Conservation (phyloP, 495 filamentous ascomycete species). For the Aeminium ludgeri region DNA sequence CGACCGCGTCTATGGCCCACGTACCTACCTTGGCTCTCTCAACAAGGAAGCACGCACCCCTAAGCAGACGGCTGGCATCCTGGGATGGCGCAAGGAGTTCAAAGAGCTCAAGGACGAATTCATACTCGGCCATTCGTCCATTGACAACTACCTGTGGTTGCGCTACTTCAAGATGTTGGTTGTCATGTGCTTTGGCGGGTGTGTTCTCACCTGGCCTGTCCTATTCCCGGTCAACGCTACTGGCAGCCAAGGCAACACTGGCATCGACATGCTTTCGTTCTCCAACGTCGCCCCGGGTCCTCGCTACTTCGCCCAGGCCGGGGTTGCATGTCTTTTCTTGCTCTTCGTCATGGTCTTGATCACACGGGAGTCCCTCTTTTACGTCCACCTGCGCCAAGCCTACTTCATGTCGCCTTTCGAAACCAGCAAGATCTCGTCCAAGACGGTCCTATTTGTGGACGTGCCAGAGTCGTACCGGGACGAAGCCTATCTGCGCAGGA, state of each 20-base stretch:
- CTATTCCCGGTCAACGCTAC: constrained; percentile 30
- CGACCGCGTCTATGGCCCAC: constrained; percentile 53
- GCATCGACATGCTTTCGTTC: constrained; percentile 67
- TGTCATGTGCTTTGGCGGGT: constrained; percentile 24
- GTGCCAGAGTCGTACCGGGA: constrained; percentile 61
- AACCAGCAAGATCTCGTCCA: constrained; percentile 72
- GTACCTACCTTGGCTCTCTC: constrained; percentile 2
- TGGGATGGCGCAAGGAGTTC: constrained; percentile 60
- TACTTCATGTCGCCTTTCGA: constrained; percentile 77
- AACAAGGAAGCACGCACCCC: constrained; percentile 40
- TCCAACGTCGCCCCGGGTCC: constrained; percentile 37
- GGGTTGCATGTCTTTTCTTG: constrained; percentile 61
- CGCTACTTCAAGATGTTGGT: constrained; percentile 24
- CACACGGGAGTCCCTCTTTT: constrained; percentile 78
- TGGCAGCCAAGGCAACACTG: constrained; percentile 29
- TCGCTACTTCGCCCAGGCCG: constrained; percentile 55
- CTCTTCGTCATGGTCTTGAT: constrained; percentile 76
- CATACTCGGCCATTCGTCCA: constrained; percentile 69
- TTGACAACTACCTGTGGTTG: constrained; percentile 43
- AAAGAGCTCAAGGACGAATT: constrained; percentile 64
- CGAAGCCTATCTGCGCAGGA: constrained; percentile 52
- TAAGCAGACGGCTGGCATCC: constrained; percentile 45
- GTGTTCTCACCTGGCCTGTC: constrained; percentile 26
- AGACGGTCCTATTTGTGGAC: constrained; percentile 79
- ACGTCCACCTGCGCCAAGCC: constrained; percentile 86